Evolutionary conservation across 805 yeast species (phyloP), one percentile per base, ranked within the genome.

Genomic region (Candida ficus): DNA sequence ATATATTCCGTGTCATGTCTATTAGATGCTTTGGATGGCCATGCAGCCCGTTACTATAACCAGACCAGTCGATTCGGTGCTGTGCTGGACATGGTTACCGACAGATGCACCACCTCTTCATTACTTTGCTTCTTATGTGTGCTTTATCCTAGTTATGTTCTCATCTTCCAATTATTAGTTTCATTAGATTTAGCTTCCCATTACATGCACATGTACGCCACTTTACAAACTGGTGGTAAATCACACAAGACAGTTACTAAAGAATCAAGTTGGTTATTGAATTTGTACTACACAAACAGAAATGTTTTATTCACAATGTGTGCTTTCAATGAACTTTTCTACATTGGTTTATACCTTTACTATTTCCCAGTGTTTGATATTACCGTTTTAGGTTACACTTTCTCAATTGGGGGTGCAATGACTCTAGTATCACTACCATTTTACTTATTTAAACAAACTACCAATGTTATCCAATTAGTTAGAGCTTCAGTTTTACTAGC

Each of bases 151-250:
- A 53, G 62, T 25, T 83, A 70, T 63, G 71, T 54, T 18, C 39
- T 52, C 16, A 44, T 49, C 34, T 90, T 91, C 80, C 99, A 93
- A 66, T 52, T 86, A 20, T 70, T 93, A 52, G 80, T 90, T 37
- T 83, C 95, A 10, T 69, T 93, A 53, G 95, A 85, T 57, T 73
- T 93, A 54, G 89, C 97, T 3, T 84, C 95, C 38, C 99, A 93
- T 61, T 93, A 93, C 67, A 86, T 93, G 85, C 99, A 93, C 67
- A 93, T 93, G 99, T 90, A 90, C 62, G 96, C 98, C 31, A 84
- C 88, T 66, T 68, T 90, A 53, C 73, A 80, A 39, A 68, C 79
- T 29, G 98, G 98, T 16, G 79, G 84, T 4, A 60, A 75, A 9
- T 78, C 90, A 32, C 99, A 93, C 66, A 93, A 93, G 69, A 75